Base-by-base conservation (phyloP, 805 yeast genomes). In the Naumovozyma castellii region DNA sequence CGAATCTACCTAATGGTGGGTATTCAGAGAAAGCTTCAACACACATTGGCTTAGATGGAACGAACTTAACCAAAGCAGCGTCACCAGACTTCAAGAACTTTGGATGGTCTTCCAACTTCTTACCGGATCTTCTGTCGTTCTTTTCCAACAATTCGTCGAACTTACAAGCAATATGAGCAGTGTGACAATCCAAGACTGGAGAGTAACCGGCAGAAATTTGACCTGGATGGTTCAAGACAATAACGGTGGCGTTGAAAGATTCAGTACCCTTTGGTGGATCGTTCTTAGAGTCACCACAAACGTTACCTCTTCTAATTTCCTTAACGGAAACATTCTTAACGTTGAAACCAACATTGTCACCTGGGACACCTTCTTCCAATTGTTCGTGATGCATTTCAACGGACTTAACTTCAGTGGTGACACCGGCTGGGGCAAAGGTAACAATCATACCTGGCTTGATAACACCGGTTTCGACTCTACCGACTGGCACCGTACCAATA, bases 1-100 rank as follows among this genome's bases (percentile, higher is more conserved):
- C 90, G 73, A 90, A 76, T 81, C 97, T 87, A 73, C 95, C 92
- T 70, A 90, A 72, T 73, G 94, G 95, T 68, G 90, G 95, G 80
- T 90, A 87, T 66, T 86, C 92, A 65, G 79, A 72, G 80, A 79
- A 90, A 57, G 90, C 76, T 73, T 90, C 96, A 56, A 88, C 94
- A 71, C 96, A 88, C 75, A 90, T 77, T 62, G 95, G 88, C 77
- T 84, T 87, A 61, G 84, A 67, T 58, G 90, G 83, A 60, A 86
- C 79, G 73, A 88, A 76, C 65, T 79, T 80, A 56, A 92, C 96
- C 65, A 86, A 81, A 57, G 95, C 90, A 72, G 94, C 87, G 73
- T 88, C 95, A 69, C 95, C 95, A 62, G 94, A 82, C 76, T 87
- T 87, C 71, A 94, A 78, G 75, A 80, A 84, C 67, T 90, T 88